Conservation (phyloP, 257 asterid genomes). For the Solanum piurae region DNA sequence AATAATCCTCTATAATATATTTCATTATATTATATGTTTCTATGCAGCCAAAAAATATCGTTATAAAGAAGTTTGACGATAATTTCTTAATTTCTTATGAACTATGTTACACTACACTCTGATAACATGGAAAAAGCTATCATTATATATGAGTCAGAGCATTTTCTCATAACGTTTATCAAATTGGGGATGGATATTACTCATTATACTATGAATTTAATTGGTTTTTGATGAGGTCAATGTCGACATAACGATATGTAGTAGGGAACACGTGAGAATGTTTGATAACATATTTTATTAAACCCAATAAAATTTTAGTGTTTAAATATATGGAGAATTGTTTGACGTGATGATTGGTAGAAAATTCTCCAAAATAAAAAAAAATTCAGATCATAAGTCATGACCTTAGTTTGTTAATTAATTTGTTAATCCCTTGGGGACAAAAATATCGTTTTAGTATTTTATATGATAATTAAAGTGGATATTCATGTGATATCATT, state of each 20-base stretch:
- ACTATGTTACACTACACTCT: not conserved
- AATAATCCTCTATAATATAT: not conserved
- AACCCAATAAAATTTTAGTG: not conserved
- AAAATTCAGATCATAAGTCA: not conserved
- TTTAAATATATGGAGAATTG: not conserved
- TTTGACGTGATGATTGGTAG: conserved; percentile 1
- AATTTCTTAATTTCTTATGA: not conserved
- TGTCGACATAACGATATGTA: not conserved
- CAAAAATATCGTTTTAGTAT: not conserved
- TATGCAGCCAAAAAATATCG: not conserved
- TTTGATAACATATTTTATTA: not conserved
- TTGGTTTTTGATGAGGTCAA: not conserved
- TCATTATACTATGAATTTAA: not conserved
- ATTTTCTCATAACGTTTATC: not conserved
- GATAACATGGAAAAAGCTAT: not conserved
- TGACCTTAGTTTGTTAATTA: not conserved
- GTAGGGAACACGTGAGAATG: conserved; percentile 1
- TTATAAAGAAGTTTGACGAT: not conserved
- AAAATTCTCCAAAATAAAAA: not conserved
- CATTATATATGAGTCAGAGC: not conserved
- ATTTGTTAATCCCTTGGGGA: not conserved
- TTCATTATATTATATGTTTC: not conserved
- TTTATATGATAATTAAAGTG: not conserved
- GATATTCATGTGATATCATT: not conserved
- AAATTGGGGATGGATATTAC: not conserved